These are phyloP conservation scores for Barnettozyma wickerhamii DNA, from an alignment of 805 yeast species.

Conservation along the genomic window DNA sequence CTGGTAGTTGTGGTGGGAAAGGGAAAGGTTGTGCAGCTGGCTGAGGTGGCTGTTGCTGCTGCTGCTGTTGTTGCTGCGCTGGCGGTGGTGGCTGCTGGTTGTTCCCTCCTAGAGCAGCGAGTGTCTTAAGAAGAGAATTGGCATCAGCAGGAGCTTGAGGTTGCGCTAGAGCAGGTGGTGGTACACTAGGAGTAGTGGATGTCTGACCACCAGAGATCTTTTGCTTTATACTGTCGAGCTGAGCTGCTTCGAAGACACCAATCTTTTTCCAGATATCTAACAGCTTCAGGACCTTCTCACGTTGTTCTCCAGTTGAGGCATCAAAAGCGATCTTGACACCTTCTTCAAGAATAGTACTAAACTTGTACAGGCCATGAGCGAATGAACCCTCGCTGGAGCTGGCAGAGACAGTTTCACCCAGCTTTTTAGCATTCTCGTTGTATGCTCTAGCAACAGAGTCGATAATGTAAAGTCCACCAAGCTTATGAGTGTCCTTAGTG, in stretches of 20 bases:
- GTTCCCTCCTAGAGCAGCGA: slow-evolving; percentile 45
- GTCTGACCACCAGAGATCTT: slow-evolving; percentile 43
- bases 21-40: slow-evolving; percentile 23
- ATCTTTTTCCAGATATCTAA: slow-evolving; percentile 92
- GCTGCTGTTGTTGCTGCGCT: too few species aligned
- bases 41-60: slow-evolving; percentile 6
- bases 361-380: slow-evolving; percentile 65
- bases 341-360: slow-evolving; percentile 60
- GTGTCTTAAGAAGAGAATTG: slow-evolving; percentile 62
- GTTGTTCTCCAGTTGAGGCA: slow-evolving; percentile 51
- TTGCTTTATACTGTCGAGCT: slow-evolving; percentile 50
- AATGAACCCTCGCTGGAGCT: slow-evolving; percentile 63
- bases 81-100: slow-evolving; percentile 12
- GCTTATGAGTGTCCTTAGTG: slow-evolving; percentile 74
- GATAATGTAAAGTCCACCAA: slow-evolving; percentile 86
- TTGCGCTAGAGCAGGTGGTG: slow-evolving; percentile 18
- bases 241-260: slow-evolving; percentile 61
- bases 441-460: slow-evolving; percentile 89
- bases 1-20: slow-evolving; percentile 11
- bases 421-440: slow-evolving; percentile 66
- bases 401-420: slow-evolving; percentile 42
- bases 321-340: slow-evolving; percentile 60
- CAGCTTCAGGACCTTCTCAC: slow-evolving; percentile 74
- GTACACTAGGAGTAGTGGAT: slow-evolving; percentile 50
- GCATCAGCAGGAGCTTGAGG: slow-evolving; percentile 41